Base-by-base conservation (phyloP, 257 asterid genomes). In the Rhazya stricta region DNA sequence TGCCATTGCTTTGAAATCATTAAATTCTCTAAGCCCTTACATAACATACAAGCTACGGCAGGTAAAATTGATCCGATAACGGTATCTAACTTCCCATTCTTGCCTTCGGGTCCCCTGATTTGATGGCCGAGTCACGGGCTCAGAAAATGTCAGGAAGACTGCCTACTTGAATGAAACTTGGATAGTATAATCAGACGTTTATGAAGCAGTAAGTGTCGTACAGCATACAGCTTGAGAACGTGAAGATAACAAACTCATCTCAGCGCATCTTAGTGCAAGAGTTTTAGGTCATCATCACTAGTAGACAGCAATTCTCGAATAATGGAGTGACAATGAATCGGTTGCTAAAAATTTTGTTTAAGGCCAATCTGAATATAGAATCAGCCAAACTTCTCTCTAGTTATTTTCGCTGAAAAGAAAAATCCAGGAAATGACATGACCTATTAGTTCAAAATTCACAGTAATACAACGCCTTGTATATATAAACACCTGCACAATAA, bases 21-120 rank as follows among this genome's bases (percentile, higher is more conserved):
- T n/a, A 79, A 83, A 75, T 70, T 89, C 91, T 79, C 87, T 81
- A 75, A 91, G 89, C 78, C 97, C 97, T 79, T 91, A 93, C 46
- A 89, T 87, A 77, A 84, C 79, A 80, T 87, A 87, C 77, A 85
- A 82, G 83, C 84, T 85, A 79, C 83, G 82, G 50, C 93, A 91
- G 48, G 79, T 74, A n/a, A n/a, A n/a, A 79, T 83, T 83, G 63
- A 81, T 81, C 90, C 91, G 85, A 76, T 81, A 89, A 19, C 91
- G 88, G 80, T 83, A 89, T 62, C 73, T 81, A 78, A 89, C 86
- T 32, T 87, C 89, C 97, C 91, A 91, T 53, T 80, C 90, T 60
- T 87, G 79, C 95, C 95, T 76, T 91, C 95, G 34, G 83, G 83
- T 63, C 89, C 97, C 75, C 82, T 90, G 71, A 91, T 74, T 77